phyloP scores from a whole-genome alignment of 2,329 filamentous ascomycete species.

The Clarireedia homoeocarpa region DNA sequence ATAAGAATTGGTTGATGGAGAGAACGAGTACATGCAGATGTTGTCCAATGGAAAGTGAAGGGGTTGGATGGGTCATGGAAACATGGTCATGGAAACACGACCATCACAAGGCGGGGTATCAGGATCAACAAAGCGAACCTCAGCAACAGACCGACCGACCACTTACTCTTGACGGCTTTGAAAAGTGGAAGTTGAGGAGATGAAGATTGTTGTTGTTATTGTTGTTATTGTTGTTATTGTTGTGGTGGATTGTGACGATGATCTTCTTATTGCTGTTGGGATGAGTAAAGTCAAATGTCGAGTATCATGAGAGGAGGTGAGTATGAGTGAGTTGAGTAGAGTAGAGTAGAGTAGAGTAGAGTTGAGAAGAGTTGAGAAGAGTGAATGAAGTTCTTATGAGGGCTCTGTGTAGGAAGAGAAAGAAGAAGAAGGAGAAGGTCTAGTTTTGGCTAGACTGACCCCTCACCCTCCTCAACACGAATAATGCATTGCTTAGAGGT shows the following conservation, averaged over 20 bases:
- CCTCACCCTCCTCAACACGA: background rate
- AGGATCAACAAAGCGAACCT: conserved; percentile 1
- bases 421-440: background rate
- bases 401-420: too few species aligned
- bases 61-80: background rate
- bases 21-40: background rate
- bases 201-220: background rate
- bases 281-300: background rate
- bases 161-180: conserved; percentile 10
- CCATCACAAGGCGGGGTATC: conserved; percentile 3
- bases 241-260: background rate
- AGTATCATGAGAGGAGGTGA: background rate
- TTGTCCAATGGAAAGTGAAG: conserved; percentile 5
- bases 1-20: conserved; percentile 8
- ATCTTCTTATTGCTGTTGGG: background rate
- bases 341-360: background rate
- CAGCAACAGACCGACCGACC: background rate
- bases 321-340: background rate
- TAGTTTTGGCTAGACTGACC: background rate
- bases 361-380: too few species aligned
- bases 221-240: background rate
- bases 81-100: background rate
- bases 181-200: background rate
- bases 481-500: background rate
- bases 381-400: too few species aligned